Evolutionary conservation across 1,139 yeast species (phyloP).

Genomic region (Blastobotrys apis): DNA sequence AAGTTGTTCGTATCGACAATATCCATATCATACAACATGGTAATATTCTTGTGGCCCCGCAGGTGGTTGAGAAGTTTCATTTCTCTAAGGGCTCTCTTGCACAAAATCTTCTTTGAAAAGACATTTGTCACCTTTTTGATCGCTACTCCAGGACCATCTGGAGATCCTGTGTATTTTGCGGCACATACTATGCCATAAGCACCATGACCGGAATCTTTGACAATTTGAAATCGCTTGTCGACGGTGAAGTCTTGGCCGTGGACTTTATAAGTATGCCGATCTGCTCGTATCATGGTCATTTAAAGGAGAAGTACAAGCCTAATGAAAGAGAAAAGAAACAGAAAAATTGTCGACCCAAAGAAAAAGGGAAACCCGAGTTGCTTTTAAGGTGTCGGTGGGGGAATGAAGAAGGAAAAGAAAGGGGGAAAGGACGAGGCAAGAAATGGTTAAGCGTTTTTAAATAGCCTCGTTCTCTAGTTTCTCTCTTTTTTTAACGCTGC

Average conservation of each 20-base stretch:
- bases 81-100: constrained; percentile 88
- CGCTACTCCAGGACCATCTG: constrained; percentile 68
- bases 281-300: constrained; percentile 27
- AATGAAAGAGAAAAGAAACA: background rate
- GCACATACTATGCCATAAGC: constrained; percentile 97
- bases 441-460: no score
- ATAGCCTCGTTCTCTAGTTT: no score
- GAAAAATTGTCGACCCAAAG: background rate
- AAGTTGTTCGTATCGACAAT: constrained; percentile 79
- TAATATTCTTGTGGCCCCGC: constrained; percentile 78
- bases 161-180: constrained; percentile 68
- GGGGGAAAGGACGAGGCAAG: background rate
- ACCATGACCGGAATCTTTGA: constrained; percentile 92
- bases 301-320: no score
- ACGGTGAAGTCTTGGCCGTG: constrained; percentile 87
- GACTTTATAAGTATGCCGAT: constrained; percentile 50
- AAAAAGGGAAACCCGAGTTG: background rate
- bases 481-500: no score
- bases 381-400: background rate
- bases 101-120: constrained; percentile 80
- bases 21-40: constrained; percentile 90
- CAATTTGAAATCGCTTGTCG: constrained; percentile 76
- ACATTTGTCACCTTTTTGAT: constrained; percentile 89
- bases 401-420: background rate
- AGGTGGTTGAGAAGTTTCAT: constrained; percentile 83